phyloP scores from a whole-genome alignment of 768 basidiomycete genomes.

The Mycena indigotica region DNA sequence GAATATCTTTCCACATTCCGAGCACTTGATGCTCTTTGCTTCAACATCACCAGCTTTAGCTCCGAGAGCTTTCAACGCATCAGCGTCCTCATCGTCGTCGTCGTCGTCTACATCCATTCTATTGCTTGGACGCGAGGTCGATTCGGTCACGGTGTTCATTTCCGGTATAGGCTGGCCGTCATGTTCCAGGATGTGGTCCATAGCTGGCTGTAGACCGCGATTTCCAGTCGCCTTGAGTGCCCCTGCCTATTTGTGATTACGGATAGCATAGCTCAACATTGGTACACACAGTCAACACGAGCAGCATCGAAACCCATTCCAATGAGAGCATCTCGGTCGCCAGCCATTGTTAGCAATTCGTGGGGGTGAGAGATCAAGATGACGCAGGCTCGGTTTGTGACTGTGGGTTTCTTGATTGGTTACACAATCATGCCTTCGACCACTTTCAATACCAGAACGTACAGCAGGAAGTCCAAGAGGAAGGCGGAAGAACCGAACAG shows the following conservation, averaged over 20 bases:
- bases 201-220: conserved; percentile 85
- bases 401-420: neutral
- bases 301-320: conserved; percentile 86
- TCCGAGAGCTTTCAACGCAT: conserved; percentile 57
- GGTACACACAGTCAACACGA: conserved; percentile 73
- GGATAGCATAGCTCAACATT: no score
- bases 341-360: conserved; percentile 44
- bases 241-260: conserved; percentile 58
- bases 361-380: neutral
- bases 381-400: conserved; percentile 5
- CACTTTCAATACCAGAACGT: conserved; percentile 18
- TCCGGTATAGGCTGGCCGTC: conserved; percentile 77
- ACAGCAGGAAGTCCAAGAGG: conserved; percentile 16
- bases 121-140: conserved; percentile 26
- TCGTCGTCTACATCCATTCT: conserved; percentile 66
- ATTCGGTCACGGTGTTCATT: conserved; percentile 44
- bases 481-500: conserved; percentile 8
- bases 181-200: conserved; percentile 87
- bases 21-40: conserved; percentile 86
- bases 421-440: conserved; percentile 23
- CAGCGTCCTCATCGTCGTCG: conserved; percentile 77
- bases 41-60: conserved; percentile 48
- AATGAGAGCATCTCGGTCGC: conserved; percentile 74
- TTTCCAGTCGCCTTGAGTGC: conserved; percentile 82
- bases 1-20: conserved; percentile 83